A percentile compares a stretch with the other conserved stretches of the same genome.
phyloP scores from a whole-genome alignment of 2,329 filamentous ascomycete genomes.

The Meredithiella fracta region DNA sequence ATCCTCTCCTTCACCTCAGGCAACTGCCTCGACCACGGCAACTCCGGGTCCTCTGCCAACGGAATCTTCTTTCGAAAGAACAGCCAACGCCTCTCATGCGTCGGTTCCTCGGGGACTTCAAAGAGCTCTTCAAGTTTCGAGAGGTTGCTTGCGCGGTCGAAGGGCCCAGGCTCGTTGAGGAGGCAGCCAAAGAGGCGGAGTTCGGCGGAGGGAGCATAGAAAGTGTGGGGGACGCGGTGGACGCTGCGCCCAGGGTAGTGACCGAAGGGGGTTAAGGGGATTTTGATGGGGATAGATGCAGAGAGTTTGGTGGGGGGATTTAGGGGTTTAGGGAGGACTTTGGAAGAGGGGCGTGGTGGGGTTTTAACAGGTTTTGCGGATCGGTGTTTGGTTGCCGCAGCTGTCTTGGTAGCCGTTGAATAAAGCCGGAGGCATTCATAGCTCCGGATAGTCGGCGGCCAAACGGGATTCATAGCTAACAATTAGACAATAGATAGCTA shows the following conservation, averaged over 20 bases:
- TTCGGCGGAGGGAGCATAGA: not conserved
- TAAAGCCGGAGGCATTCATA: not conserved
- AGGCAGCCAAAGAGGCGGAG: not conserved
- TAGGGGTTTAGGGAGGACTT: not conserved
- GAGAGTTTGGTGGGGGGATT: not conserved
- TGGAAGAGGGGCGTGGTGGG: not conserved
- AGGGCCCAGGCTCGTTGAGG: not conserved
- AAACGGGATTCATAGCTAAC: not conserved
- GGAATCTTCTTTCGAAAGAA: constrained; percentile 2
- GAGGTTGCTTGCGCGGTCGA: not conserved
- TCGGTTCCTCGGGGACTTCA: not conserved
- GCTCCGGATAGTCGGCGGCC: not conserved
- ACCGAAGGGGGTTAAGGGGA: not conserved
- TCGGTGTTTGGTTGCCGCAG: not conserved
- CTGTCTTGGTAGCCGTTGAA: not conserved
- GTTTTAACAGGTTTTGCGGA: not conserved
- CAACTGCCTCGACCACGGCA: constrained; percentile 11
- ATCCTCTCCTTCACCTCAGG: constrained; percentile 11
- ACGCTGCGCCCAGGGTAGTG: not conserved
- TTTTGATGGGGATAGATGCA: not conserved
- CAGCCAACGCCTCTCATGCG: not conserved
- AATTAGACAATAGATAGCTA: no score
- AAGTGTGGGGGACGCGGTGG: not conserved
- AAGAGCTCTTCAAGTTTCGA: not conserved
- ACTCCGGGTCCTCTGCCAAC: not conserved